These are phyloP conservation scores for Neocallimastix lanati DNA, from an alignment of 192 early-diverging fungal species.

Conservation along the genomic window DNA sequence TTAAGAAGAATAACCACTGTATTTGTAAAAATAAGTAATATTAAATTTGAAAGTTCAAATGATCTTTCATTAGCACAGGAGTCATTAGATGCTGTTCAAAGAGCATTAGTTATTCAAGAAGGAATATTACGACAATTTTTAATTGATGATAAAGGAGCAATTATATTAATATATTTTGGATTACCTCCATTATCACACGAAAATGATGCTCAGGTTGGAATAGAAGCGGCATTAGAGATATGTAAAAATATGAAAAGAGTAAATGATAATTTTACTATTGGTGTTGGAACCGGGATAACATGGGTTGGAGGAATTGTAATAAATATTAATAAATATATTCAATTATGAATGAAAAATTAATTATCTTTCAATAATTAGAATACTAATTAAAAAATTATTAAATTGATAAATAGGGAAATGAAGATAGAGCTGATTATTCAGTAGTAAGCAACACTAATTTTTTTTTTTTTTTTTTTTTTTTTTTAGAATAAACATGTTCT, in stretches of 20 bases:
- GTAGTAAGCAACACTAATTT: conserved; percentile 25
- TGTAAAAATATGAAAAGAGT: conserved; percentile 12
- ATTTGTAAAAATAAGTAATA: conserved; percentile 19
- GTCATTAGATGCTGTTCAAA: conserved; percentile 21
- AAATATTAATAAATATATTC: not conserved
- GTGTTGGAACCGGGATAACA: conserved; percentile 29
- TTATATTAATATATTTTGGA: conserved; percentile 30
- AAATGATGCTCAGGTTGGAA: conserved; percentile 23
- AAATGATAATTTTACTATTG: conserved; percentile 32
- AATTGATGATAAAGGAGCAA: conserved; percentile 34
- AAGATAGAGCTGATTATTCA: conserved; percentile 24
- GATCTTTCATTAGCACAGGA: conserved; percentile 13
- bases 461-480: too few species aligned
- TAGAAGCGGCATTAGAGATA: conserved; percentile 24
- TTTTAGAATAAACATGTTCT: too few species aligned
- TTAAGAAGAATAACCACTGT: conserved; percentile 29
- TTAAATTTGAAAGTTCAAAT: conserved; percentile 12
- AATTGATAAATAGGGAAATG: conserved; percentile 13
- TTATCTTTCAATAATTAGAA: too few species aligned
- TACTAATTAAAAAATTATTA: too few species aligned
- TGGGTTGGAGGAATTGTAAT: conserved; percentile 25
- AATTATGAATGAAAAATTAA: too few species aligned
- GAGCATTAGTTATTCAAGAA: conserved; percentile 16
- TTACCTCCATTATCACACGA: conserved; percentile 30
- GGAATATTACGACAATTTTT: conserved; percentile 26